Percentiles rank a stretch among this genome's conserved stretches.
Conservation (phyloP, 345 rosid genomes). For the Aquilaria sinensis region DNA sequence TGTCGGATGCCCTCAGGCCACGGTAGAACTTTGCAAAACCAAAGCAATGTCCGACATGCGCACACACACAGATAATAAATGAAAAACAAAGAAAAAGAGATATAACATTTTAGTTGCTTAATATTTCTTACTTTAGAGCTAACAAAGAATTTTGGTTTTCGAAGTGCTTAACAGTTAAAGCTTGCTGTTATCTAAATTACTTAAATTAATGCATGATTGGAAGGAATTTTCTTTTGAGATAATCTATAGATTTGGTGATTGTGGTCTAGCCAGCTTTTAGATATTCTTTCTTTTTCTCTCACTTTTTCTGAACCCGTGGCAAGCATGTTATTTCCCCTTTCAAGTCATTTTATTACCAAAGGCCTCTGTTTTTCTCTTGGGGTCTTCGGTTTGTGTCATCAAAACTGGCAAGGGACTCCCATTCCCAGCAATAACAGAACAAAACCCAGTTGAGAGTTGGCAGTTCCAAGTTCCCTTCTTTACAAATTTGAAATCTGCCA, state of each 20-base stretch:
- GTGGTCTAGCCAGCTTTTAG: slow-evolving; percentile 31
- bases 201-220: slow-evolving; percentile 33
- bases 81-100: not conserved
- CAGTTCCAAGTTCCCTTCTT: slow-evolving; percentile 12
- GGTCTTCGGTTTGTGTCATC: slow-evolving; percentile 23
- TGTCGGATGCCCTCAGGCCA: slow-evolving; percentile 47
- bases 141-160: slow-evolving; percentile 10
- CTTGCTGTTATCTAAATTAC: slow-evolving; percentile 14
- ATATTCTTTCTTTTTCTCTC: slow-evolving; percentile 28
- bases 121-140: not conserved
- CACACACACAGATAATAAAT: too few species aligned
- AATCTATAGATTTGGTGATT: slow-evolving; percentile 31
- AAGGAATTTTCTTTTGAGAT: slow-evolving; percentile 31
- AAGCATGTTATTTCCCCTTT: slow-evolving; percentile 35
- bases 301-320: slow-evolving; percentile 40
- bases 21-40: slow-evolving; percentile 23
- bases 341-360: slow-evolving; percentile 10
- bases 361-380: slow-evolving; percentile 21
- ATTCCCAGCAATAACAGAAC: slow-evolving; percentile 13
- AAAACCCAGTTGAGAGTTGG: slow-evolving; percentile 17
- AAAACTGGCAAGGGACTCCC: slow-evolving; percentile 25
- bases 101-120: not conserved
- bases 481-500: not conserved
- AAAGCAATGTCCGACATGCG: slow-evolving; percentile 11
- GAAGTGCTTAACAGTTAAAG: slow-evolving; percentile 29